These are phyloP conservation scores for Aspergillus hortae DNA, from an alignment of 2,329 filamentous ascomycete species.

Conservation along the genomic window DNA sequence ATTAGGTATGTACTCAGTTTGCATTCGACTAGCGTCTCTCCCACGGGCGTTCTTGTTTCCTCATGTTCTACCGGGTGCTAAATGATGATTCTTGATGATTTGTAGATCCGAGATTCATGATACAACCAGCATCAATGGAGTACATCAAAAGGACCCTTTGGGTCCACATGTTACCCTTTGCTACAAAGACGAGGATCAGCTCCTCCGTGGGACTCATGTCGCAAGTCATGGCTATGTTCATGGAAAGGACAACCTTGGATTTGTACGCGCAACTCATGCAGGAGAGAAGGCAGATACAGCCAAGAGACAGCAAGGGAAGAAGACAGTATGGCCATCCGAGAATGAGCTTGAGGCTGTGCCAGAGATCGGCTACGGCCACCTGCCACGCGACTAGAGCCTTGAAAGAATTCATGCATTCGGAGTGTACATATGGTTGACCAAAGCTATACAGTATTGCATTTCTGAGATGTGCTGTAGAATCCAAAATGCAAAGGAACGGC, in stretches of 20 bases:
- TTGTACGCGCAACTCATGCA: conserved; percentile 7
- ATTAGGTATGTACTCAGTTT: conserved; percentile 9
- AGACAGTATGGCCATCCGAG: conserved; percentile 7
- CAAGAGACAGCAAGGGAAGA: conserved; percentile 6
- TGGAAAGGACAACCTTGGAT: conserved; percentile 7
- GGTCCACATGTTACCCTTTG: conserved; percentile 17
- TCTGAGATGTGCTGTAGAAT: too few relatives aligned
- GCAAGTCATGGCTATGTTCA: conserved; percentile 12
- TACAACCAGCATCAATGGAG: conserved; percentile 17
- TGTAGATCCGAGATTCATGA: conserved; percentile 16
- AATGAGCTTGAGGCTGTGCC: conserved; percentile 6
- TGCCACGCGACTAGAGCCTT: conserved; percentile 3
- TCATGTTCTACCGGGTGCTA: neutral
- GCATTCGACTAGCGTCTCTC: neutral
- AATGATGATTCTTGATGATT: neutral
- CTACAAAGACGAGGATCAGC: conserved; percentile 17
- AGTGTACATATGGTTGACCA: too few relatives aligned
- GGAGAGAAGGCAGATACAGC: conserved; percentile 6
- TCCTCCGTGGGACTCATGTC: conserved; percentile 17
- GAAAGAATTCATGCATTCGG: neutral
- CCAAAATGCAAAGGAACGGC: too few relatives aligned
- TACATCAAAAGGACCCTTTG: conserved; percentile 16
- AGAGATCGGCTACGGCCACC: conserved; percentile 7
- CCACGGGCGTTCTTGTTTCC: neutral
- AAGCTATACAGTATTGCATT: too few relatives aligned